Evolutionary conservation across 1,284 basidiomycete genomes (phyloP).

Genomic region (Naganishia liquefaciens): DNA sequence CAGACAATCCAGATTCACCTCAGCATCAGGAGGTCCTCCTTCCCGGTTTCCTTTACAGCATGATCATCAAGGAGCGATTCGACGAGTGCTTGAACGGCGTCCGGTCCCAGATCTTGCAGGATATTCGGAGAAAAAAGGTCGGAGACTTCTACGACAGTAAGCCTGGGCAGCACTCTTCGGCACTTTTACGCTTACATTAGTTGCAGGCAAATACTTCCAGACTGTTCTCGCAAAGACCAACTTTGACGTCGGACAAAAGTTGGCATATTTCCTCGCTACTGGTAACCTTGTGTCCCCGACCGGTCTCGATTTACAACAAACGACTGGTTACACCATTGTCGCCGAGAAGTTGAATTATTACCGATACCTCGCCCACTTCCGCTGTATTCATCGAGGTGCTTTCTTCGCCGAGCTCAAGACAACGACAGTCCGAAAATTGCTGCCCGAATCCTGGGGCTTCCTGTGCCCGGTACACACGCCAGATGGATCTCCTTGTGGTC

Average conservation of each 20-base stretch:
- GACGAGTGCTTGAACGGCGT: constrained; percentile 84
- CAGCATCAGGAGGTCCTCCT: constrained; percentile 98
- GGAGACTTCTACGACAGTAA: constrained; percentile 82
- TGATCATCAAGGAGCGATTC: constrained; percentile 97
- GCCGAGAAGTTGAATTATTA: constrained; percentile 99
- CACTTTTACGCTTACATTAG: neutral
- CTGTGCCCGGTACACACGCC: constrained; percentile 98
- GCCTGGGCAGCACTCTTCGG: constrained; percentile 41
- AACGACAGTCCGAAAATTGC: constrained; percentile 92
- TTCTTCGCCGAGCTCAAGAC: constrained; percentile 99
- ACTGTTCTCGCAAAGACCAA: constrained; percentile 77
- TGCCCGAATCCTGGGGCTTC: constrained; percentile 99
- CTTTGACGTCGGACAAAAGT: constrained; percentile 86
- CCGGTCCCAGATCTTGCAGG: constrained; percentile 69
- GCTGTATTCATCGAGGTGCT: constrained; percentile 97
- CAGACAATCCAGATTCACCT: constrained; percentile 97
- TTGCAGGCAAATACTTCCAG: constrained; percentile 74
- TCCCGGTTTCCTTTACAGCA: constrained; percentile 88
- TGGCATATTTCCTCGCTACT: constrained; percentile 95
- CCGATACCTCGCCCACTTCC: constrained; percentile 97
- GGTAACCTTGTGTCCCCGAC: constrained; percentile 94
- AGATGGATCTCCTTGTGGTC: constrained; percentile 95
- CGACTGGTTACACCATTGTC: constrained; percentile 95
- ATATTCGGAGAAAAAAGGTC: constrained; percentile 71
- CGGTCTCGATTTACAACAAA: constrained; percentile 95